These are phyloP conservation scores for Coniochaeta sp. DNA, from an alignment of 2,329 filamentous ascomycete genomes.

Conservation along the genomic window DNA sequence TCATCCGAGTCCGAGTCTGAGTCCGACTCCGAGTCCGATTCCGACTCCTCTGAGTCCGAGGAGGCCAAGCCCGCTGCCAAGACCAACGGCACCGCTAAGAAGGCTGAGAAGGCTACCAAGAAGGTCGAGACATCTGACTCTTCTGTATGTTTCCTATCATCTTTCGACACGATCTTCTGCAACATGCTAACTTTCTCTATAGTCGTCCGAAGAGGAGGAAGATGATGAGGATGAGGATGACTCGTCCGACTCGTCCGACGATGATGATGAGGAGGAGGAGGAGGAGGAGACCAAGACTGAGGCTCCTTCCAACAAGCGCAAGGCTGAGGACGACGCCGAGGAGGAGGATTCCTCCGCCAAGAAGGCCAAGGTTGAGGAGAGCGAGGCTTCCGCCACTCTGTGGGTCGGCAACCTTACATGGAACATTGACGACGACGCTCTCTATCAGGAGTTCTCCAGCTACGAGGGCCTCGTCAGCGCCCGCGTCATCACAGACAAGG, in stretches of 20 bases:
- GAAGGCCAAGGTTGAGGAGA: constrained; percentile 58
- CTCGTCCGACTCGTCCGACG: constrained; percentile 7
- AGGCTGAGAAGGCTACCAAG: constrained; percentile 25
- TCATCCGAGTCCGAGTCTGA: constrained; percentile 30
- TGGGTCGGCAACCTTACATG: constrained; percentile 89
- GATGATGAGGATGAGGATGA: not conserved
- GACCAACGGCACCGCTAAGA: constrained; percentile 10
- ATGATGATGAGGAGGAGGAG: constrained; percentile 3
- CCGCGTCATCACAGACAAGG: constrained; percentile 78
- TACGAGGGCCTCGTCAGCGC: constrained; percentile 66
- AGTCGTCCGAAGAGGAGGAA: not conserved
- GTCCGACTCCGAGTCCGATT: constrained; percentile 28
- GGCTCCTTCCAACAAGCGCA: constrained; percentile 56
- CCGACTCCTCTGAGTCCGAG: constrained; percentile 28
- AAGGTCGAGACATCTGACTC: constrained; percentile 18
- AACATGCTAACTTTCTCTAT: not conserved
- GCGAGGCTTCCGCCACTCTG: constrained; percentile 55
- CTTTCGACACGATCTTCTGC: not conserved
- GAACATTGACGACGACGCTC: constrained; percentile 78
- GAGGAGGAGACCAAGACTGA: constrained; percentile 31
- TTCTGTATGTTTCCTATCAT: not conserved
- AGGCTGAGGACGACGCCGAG: constrained; percentile 44
- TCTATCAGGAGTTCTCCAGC: constrained; percentile 72
- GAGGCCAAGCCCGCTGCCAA: constrained; percentile 23
- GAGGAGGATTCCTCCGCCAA: constrained; percentile 46